These are phyloP conservation scores for Paramecium primaurelia DNA, from an alignment of 73 alveolate species.

Conservation along the genomic window DNA sequence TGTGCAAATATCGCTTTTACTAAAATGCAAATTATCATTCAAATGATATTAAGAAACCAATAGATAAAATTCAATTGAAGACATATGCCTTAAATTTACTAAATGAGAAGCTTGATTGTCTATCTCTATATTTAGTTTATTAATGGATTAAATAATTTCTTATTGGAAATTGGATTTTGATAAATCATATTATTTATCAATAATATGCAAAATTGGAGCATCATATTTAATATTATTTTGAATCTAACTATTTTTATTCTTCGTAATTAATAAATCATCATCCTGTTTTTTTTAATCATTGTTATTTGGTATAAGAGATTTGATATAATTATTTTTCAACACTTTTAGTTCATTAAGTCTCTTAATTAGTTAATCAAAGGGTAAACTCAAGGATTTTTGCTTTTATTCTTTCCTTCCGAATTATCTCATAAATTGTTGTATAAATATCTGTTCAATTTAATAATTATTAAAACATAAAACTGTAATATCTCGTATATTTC, in stretches of 20 bases:
- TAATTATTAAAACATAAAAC: not conserved
- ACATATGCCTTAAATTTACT: not conserved
- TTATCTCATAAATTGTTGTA: not conserved
- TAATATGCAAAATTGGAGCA: not conserved
- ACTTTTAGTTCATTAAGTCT: not conserved
- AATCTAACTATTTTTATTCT: not conserved
- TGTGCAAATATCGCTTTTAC: not conserved
- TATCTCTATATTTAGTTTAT: not conserved
- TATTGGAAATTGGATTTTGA: not conserved
- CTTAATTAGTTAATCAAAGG: not conserved
- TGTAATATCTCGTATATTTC: not conserved
- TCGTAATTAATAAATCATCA: not conserved
- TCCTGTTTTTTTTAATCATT: not conserved
- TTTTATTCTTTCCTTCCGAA: not conserved
- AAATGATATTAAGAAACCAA: not conserved
- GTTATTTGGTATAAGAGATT: not conserved
- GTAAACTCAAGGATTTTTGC: not conserved
- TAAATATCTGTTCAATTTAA: not conserved
- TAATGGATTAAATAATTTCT: not conserved
- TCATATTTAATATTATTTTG: not conserved
- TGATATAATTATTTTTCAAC: not conserved
- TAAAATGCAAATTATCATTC: constrained; percentile 13
- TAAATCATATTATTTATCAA: not conserved
- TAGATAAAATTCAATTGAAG: not conserved
- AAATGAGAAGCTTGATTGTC: constrained; percentile 9